Base-by-base conservation (phyloP, 352 stramenopile species). In the Globisporangium abappressorium region DNA sequence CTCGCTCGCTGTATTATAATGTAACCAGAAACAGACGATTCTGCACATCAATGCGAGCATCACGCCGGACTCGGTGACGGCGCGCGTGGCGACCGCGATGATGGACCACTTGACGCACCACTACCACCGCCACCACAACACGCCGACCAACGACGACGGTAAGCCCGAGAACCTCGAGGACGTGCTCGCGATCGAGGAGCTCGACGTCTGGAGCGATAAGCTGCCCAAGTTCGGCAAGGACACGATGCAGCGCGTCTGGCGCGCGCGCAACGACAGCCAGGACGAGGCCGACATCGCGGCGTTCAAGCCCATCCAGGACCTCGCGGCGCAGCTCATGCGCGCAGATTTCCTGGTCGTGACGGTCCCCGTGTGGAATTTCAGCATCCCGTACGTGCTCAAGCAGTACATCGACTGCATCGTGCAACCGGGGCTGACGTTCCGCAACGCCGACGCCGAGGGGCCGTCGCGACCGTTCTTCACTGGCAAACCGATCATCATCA, bases 381-480 rank as follows among this genome's bases (percentile, higher is more conserved):
- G 80, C 47, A 78, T 91, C 26, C 85, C 83, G 3, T 91, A 90
- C 74, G 81, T 89, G 60, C 73, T 93, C 64, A 93, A 92, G 81
- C 85, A 92, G 74, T 93, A 92, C 70, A 92, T 91, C 54, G 82
- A 92, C 66, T 93, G 85, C 71, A 86, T 91, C 54, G 78, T 92
- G 58, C 83, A 92, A 65, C 80, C 82, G 1, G 83, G 80, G 0
- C 59, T 93, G 58, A 93, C 83, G 12, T 91, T 90, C 76, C 75
- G 76, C 38, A 80, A 92, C 57, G 83, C 85, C 56, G 80, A 93
- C 62, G 80, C 75, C 43, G 74, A 75, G 28, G 81, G 83, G 0
- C 81, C 83, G 9, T 88, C 75, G 24, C 76, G 83, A 8, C 84
- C 82, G 38, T 91, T 77, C 68, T 84, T 91, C 60, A 79, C 69